A percentile compares a stretch with the other conserved stretches of the same genome.
Evolutionary conservation across 2,329 filamentous ascomycete species (phyloP).

Genomic region (Fusarium burgessii): DNA sequence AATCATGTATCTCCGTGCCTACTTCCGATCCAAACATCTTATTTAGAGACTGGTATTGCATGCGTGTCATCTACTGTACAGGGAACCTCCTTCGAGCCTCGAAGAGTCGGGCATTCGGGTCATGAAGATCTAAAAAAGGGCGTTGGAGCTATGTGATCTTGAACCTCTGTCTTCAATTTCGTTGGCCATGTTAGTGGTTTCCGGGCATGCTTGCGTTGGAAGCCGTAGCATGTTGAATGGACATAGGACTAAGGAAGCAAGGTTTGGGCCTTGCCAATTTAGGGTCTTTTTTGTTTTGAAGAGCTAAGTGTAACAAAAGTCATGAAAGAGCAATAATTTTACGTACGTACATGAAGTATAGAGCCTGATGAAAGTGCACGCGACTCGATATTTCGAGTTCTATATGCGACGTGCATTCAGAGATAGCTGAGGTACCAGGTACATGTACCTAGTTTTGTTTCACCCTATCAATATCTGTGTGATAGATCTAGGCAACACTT

Average conservation of each 20-base stretch:
- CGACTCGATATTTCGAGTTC: background rate
- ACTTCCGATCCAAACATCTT: slow-evolving; percentile 78
- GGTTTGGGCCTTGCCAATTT: slow-evolving; percentile 23
- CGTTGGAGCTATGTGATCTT: slow-evolving; percentile 7
- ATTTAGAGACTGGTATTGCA: slow-evolving; percentile 48
- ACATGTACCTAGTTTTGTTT: too few species aligned
- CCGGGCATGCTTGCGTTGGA: slow-evolving; percentile 45
- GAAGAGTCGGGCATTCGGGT: slow-evolving; percentile 10
- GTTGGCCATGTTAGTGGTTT: slow-evolving; percentile 40
- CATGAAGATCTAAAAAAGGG: slow-evolving; percentile 13
- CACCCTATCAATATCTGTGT: background rate
- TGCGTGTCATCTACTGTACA: slow-evolving; percentile 22
- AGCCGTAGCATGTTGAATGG: slow-evolving; percentile 42
- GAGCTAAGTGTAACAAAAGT: slow-evolving; percentile 46
- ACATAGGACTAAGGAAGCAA: slow-evolving; percentile 37
- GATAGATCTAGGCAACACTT: background rate
- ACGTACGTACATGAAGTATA: slow-evolving; percentile 32
- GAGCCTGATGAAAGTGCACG: slow-evolving; percentile 13
- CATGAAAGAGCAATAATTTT: slow-evolving; percentile 46
- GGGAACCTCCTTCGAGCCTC: slow-evolving; percentile 15
- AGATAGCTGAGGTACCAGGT: too few species aligned
- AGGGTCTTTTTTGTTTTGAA: slow-evolving; percentile 30
- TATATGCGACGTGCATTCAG: slow-evolving; percentile 7
- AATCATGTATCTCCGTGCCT: slow-evolving; percentile 95
- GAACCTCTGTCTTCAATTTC: slow-evolving; percentile 8